Conservation (phyloP, 2,329 filamentous ascomycete genomes). For the Aspergillus caelatus region DNA sequence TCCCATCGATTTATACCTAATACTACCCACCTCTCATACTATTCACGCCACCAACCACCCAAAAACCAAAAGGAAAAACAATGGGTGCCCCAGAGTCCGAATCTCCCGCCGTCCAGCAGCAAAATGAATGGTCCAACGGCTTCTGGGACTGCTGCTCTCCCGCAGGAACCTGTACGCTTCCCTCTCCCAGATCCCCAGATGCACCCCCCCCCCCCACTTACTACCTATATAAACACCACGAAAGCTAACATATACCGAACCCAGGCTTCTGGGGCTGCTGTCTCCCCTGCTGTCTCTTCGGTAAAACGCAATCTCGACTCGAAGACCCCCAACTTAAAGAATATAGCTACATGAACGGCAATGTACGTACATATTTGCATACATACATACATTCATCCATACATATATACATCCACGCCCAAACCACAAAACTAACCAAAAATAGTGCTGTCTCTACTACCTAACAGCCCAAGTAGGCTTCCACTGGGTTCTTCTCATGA, state of each 20-base stretch:
- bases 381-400: too few relatives aligned
- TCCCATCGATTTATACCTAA: not conserved
- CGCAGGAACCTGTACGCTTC: constrained; percentile 31
- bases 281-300: constrained; percentile 36
- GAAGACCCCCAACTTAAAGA: constrained; percentile 32
- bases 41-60: not conserved
- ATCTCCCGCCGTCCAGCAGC: not conserved
- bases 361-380: constrained; percentile 26
- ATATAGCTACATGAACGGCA: constrained; percentile 31
- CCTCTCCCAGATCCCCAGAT: not conserved
- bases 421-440: not conserved
- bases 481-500: constrained; percentile 50
- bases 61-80: not conserved
- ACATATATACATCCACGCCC: too few relatives aligned
- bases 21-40: not conserved
- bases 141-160: constrained; percentile 40
- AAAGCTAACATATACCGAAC: constrained; percentile 1
- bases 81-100: constrained; percentile 6
- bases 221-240: not conserved
- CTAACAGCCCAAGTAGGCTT: constrained; percentile 33
- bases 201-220: not conserved
- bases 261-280: constrained; percentile 32
- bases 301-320: constrained; percentile 35
- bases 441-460: constrained; percentile 40
- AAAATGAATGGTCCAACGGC: constrained; percentile 31